phyloP scores from a whole-genome alignment of 2,329 filamentous ascomycete species.

The Pochonia chlamydosporia region DNA sequence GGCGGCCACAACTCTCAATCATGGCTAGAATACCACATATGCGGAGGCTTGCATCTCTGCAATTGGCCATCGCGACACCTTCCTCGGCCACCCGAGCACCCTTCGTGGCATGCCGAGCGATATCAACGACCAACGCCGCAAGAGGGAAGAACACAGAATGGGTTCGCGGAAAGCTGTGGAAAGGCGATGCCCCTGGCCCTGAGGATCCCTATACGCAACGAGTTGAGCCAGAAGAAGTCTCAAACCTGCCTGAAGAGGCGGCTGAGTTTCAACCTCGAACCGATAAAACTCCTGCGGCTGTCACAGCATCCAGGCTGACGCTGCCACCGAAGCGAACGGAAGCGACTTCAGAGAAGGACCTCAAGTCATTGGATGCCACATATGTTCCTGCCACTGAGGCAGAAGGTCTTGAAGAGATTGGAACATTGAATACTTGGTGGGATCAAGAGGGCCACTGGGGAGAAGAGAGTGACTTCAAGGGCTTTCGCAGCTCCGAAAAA shows the following conservation, averaged over 20 bases:
- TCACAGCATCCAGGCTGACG: slow-evolving; percentile 23
- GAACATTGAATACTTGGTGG: slow-evolving; percentile 47
- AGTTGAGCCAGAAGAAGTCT: slow-evolving; percentile 18
- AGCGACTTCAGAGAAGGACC: slow-evolving; percentile 25
- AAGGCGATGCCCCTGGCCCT: slow-evolving; percentile 30
- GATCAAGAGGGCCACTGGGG: slow-evolving; percentile 47
- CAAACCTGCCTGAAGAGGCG: slow-evolving; percentile 26
- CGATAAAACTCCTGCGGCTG: slow-evolving; percentile 18
- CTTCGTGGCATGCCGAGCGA: slow-evolving; percentile 20
- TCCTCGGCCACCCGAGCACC: slow-evolving; percentile 17
- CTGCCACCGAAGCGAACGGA: slow-evolving; percentile 28
- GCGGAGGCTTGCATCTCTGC: slow-evolving; percentile 26
- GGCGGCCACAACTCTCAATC: slow-evolving; percentile 10
- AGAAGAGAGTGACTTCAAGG: slow-evolving; percentile 34
- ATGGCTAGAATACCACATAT: slow-evolving; percentile 39
- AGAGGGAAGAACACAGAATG: slow-evolving; percentile 29
- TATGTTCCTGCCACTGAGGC: slow-evolving; percentile 44
- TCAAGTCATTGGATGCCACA: slow-evolving; percentile 22
- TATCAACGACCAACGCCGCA: slow-evolving; percentile 29
- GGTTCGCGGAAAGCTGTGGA: slow-evolving; percentile 35
- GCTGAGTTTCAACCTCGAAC: slow-evolving; percentile 12
- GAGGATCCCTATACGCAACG: slow-evolving; percentile 34
- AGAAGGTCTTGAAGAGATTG: slow-evolving; percentile 41
- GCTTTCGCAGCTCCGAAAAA: slow-evolving; percentile 35
- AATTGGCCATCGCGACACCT: slow-evolving; percentile 16